Base-by-base conservation (phyloP, 257 asterid species). In the Scutellaria baicalensis region DNA sequence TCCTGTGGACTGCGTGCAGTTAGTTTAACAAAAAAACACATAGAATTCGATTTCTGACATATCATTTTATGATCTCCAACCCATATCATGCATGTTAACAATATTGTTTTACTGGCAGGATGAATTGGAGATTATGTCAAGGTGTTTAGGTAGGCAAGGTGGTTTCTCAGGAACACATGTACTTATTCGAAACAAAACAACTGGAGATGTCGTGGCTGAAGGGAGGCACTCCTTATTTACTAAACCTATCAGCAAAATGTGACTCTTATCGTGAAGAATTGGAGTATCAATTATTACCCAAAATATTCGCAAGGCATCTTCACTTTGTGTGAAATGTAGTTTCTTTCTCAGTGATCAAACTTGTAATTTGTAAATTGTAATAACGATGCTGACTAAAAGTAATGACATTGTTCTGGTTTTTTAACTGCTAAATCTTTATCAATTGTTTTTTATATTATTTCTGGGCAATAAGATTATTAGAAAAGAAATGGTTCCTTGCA, bases 171-270 rank as follows among this genome's bases (percentile, higher is more conserved):
- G 95, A 59, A 84, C 97, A 4, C 73, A 45, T 52, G 96, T 91
- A 9, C 80, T 83, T 42, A 66, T 91, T 64, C 86, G 82, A 43
- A 89, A 91, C 80, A 89, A 87, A 79, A 35, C 80, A 13, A 89
- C 91, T 0, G 96, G 95, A 31, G 95, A 87, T 42, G 81, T 86
- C 52, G 83, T 91, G 68, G 96, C 96, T 59, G 91, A 91, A 75
- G 97, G 97, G 56, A 77, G 96, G 36, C 97, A 91, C 74, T 87
- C 97, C 3, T 75, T 91, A 62, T 91, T 87, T 42, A 85, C 84
- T 49, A 84, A 57, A 80, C 88, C 78, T 77, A 74, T 79, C 57
- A 88, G 93, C 86, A 90, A 86, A 79, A 83, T 91, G 86, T 91
- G 82, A 84, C 17, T 52, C n/a, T n/a, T 9, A 10, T 40, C 10